Evolutionary conservation across 257 asterid species (phyloP), one percentile per base, ranked within the genome.

Genomic region (Anisodus acutangulus): DNA sequence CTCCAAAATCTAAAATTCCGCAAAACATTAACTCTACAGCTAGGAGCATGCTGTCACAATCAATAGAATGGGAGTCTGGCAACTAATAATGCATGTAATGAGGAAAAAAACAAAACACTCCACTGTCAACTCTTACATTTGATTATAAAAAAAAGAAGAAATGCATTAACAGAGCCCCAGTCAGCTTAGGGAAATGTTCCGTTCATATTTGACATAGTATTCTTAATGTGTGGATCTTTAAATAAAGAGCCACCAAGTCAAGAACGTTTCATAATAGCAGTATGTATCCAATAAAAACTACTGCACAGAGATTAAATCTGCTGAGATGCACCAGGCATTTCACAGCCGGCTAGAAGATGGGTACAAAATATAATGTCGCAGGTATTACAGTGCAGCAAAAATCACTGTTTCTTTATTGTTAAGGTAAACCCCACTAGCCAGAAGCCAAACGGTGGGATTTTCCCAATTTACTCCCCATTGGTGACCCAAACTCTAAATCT

Each of bases 31-130:
- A n/a, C 80, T 45, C 69, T 62, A 10, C 31, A 22, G 39, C 69
- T 22, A 62, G 69, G 68, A 19, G 69, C 69, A 62, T 9, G 2
- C 69, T 62, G 39, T 62, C 58, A 45, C 79, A 71, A 71, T 71
- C 35, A 71, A 71, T 45, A 71, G 22, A 1, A 82, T 82, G 47
- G 49, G 15, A 49, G 80, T 9, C 37, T 58, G 57, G 15, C 81
- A 10, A 80, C 53, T 4, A 17, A 35, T 17, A 3, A 71, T 71
- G 37, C 79, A 71, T 71, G 19, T 45, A 43, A 71, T 71, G 37
- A 71, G 17, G 17, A 67, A n/a, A 70, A 59, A 45, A 5, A 45
- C 37, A 64, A 7, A 64, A 64, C 58, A n/a, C 58, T 71, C 58
- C 53, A 71, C 1, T 71, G 17, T 71, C 17, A 71, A 71, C 79